A percentile compares a stretch with the other conserved stretches of the same genome.
Conservation (phyloP, 2,329 filamentous ascomycete genomes). For the Verticillium longisporum region DNA sequence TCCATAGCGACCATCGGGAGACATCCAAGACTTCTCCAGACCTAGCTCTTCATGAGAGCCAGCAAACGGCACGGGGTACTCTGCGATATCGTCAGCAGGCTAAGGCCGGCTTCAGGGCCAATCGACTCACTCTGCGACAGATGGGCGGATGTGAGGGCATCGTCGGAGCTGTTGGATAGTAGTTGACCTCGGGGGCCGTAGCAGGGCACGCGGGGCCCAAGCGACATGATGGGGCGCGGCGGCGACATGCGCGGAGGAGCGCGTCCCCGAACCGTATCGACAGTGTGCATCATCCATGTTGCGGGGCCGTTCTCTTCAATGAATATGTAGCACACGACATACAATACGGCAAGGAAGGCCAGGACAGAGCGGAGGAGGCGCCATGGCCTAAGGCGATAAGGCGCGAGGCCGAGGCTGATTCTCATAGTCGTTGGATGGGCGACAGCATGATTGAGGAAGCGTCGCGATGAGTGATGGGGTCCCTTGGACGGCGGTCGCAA, state of each 20-base stretch:
- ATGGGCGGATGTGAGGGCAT: constrained; percentile 14
- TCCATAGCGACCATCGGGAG: constrained; percentile 60
- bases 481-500: not conserved
- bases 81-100: constrained; percentile 9
- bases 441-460: not conserved
- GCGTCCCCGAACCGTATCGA: not conserved
- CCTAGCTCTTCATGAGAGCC: constrained; percentile 22
- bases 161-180: constrained; percentile 17
- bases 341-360: not conserved
- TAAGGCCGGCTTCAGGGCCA: not conserved
- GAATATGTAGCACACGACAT: not conserved
- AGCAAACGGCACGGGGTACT: constrained; percentile 20
- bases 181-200: constrained; percentile 17
- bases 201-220: constrained; percentile 15
- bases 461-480: not conserved
- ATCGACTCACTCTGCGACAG: constrained; percentile 6
- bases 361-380: not conserved
- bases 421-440: not conserved
- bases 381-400: not conserved
- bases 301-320: not conserved
- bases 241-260: not conserved
- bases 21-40: constrained; percentile 22
- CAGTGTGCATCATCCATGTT: not conserved
- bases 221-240: not conserved
- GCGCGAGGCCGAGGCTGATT: not conserved